Conservation (phyloP, 1,139 yeast genomes). For the Eremothecium sinecaudum region DNA sequence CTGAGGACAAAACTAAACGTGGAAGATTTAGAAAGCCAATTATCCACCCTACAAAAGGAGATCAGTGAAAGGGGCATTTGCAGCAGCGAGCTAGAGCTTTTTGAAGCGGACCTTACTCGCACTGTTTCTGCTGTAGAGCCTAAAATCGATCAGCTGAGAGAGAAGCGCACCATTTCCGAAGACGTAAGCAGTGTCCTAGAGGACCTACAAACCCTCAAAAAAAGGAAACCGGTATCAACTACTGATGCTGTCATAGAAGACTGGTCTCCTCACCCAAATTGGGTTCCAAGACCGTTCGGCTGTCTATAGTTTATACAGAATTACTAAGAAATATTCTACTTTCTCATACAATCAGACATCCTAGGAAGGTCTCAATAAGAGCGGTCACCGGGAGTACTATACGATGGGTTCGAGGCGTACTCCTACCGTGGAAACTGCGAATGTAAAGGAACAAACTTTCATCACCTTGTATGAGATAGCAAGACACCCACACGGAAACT, state of each 20-base stretch:
- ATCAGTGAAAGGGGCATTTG: constrained; percentile 1
- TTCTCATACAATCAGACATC: constrained; percentile 43
- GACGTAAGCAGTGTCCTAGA: constrained; percentile 16
- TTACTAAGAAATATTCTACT: constrained; percentile 1
- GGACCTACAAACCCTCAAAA: constrained; percentile 28
- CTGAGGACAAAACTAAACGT: constrained; percentile 14
- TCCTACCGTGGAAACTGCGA: constrained; percentile 95
- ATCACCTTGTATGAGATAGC: constrained; percentile 41
- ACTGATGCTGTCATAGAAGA: constrained; percentile 1
- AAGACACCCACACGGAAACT: background rate
- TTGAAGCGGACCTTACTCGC: background rate
- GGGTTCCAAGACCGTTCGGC: constrained; percentile 45
- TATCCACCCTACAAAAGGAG: background rate
- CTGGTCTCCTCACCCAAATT: constrained; percentile 17
- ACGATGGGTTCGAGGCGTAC: constrained; percentile 76
- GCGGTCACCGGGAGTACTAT: constrained; percentile 75
- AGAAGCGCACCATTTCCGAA: background rate
- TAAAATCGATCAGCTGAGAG: background rate
- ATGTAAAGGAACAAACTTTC: constrained; percentile 64
- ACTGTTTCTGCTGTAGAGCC: background rate
- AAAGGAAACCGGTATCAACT: constrained; percentile 13
- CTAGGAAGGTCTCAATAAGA: constrained; percentile 46
- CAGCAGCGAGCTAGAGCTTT: background rate
- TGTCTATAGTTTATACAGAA: constrained; percentile 18
- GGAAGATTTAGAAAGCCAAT: background rate